Conservation (phyloP, 73 alveolate genomes). For the Paramecium caudatum region DNA sequence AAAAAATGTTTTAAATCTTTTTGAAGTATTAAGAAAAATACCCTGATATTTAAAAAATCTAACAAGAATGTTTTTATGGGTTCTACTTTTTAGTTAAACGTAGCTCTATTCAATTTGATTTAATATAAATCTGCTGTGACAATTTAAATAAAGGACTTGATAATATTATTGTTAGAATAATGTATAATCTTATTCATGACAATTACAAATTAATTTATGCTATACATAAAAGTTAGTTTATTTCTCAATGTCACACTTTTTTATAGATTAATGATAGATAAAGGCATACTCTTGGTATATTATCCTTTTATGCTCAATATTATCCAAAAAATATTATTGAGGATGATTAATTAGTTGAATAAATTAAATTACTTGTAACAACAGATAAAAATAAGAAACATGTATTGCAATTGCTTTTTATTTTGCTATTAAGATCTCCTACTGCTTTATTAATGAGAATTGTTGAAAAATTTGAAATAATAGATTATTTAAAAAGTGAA, state of each 20-base stretch:
- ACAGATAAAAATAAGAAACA: too few relatives aligned
- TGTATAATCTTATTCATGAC: not conserved
- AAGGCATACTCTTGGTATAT: too few relatives aligned
- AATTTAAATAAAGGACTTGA: conserved; percentile 10
- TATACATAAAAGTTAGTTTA: conserved; percentile 5
- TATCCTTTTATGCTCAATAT: too few relatives aligned
- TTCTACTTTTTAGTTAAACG: not conserved
- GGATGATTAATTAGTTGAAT: too few relatives aligned
- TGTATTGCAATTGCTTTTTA: too few relatives aligned
- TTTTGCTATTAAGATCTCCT: too few relatives aligned
- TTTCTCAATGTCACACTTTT: too few relatives aligned
- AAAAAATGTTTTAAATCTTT: not conserved
- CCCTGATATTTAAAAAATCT: not conserved
- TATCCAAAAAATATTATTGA: too few relatives aligned
- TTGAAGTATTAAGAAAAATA: not conserved
- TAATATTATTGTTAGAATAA: not conserved
- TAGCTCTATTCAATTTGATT: not conserved
- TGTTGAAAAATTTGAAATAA: too few relatives aligned
- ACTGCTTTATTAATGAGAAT: too few relatives aligned
- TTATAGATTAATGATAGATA: not conserved
- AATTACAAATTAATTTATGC: not conserved
- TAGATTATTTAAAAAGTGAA: too few relatives aligned
- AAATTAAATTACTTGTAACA: too few relatives aligned
- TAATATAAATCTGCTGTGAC: not conserved
- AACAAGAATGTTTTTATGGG: not conserved